Percentiles rank a stretch among this genome's conserved stretches.
Conservation (phyloP, 345 rosid genomes). For the Bruguiera parviflora region DNA sequence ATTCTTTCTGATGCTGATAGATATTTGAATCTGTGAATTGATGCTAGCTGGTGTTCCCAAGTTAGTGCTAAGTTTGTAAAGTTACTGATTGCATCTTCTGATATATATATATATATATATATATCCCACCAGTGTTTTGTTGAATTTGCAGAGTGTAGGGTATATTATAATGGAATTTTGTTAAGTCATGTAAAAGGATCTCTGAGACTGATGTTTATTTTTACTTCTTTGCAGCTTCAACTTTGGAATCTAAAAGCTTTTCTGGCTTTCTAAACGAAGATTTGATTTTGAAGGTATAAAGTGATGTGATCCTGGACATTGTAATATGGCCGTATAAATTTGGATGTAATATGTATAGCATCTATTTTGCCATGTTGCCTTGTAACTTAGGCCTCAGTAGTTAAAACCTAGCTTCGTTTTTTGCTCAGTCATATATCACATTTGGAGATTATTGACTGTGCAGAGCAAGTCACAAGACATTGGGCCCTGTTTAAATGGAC, state of each 20-base stretch:
- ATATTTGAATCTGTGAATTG: no score
- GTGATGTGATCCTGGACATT: neutral
- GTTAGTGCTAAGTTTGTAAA: no score
- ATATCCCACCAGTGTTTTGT: neutral
- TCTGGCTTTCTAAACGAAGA: constrained; percentile 52
- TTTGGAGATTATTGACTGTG: constrained; percentile 29
- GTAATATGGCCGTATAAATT: constrained; percentile 3
- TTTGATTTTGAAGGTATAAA: constrained; percentile 57
- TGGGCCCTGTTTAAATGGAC: constrained; percentile 69
- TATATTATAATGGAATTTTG: no score
- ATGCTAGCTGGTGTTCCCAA: no score
- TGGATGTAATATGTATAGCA: neutral
- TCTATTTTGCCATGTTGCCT: neutral
- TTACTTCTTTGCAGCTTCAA: constrained; percentile 42
- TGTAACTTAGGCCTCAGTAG: constrained; percentile 1
- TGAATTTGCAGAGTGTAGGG: no score
- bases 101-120: neutral
- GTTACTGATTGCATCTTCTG: no score
- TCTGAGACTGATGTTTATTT: neutral
- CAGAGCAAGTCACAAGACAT: constrained; percentile 80
- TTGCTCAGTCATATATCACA: constrained; percentile 26
- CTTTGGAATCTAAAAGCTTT: constrained; percentile 48
- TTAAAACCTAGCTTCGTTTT: neutral
- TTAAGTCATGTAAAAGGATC: neutral
- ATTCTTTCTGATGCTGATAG: no score